phyloP scores from a whole-genome alignment of 2,329 filamentous ascomycete genomes.

The Verticillium isaacii region DNA sequence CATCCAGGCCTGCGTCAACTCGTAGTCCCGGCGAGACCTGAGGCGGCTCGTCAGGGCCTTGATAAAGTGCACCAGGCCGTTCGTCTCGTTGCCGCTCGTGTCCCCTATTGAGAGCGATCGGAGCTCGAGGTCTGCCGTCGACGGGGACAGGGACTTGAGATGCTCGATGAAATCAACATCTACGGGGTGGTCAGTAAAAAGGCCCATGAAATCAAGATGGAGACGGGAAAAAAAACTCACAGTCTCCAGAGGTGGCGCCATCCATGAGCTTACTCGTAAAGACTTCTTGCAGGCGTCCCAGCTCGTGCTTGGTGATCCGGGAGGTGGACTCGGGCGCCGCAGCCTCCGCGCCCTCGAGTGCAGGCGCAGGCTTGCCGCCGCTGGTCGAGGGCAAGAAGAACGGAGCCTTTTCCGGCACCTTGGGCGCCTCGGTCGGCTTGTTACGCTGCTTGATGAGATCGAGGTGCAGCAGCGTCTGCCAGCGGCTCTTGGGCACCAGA shows the following conservation, averaged over 20 bases:
- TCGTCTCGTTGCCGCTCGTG: slow-evolving; percentile 41
- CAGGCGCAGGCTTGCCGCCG: slow-evolving; percentile 24
- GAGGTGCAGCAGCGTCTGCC: slow-evolving; percentile 91
- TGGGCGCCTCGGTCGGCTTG: slow-evolving; percentile 87
- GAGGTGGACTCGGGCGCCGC: slow-evolving; percentile 46
- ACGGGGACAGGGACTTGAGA: slow-evolving; percentile 75
- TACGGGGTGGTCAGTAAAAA: slow-evolving; percentile 23
- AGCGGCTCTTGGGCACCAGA: slow-evolving; percentile 81
- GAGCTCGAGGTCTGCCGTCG: slow-evolving; percentile 85
- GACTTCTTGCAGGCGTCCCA: slow-evolving; percentile 48
- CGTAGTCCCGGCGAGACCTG: slow-evolving; percentile 71
- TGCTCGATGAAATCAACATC: slow-evolving; percentile 68
- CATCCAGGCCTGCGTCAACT: slow-evolving; percentile 97
- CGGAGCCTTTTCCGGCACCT: slow-evolving; percentile 87
- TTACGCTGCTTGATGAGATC: slow-evolving; percentile 92
- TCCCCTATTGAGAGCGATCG: slow-evolving; percentile 62
- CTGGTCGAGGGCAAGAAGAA: slow-evolving; percentile 82
- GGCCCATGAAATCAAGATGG: slow-evolving; percentile 1
- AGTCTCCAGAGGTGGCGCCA: slow-evolving; percentile 53
- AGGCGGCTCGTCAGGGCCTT: slow-evolving; percentile 71
- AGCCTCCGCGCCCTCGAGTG: slow-evolving; percentile 23
- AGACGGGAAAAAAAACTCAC: slow-evolving; percentile 38
- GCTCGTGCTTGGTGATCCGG: slow-evolving; percentile 65
- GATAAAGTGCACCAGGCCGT: slow-evolving; percentile 78
- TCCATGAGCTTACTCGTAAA: slow-evolving; percentile 54